Percentiles rank a stretch among this genome's conserved stretches.
These are phyloP conservation scores for Botryosphaeria dothidea DNA, from an alignment of 2,329 filamentous ascomycete genomes.

Conservation along the genomic window DNA sequence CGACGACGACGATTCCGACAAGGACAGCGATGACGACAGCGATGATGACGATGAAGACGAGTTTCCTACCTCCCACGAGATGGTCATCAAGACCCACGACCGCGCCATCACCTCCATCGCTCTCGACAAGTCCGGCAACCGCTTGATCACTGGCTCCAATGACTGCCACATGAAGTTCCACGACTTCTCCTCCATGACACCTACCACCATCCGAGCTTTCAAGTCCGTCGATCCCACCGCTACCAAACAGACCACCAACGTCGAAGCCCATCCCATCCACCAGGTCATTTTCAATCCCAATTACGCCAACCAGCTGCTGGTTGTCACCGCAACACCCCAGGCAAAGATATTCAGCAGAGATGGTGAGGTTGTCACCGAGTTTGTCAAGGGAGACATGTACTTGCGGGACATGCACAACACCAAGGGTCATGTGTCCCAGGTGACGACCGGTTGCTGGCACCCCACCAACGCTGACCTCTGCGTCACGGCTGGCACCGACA, in stretches of 20 bases:
- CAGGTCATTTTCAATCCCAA: slow-evolving; percentile 83
- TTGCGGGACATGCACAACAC: slow-evolving; percentile 96
- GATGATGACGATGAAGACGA: slow-evolving; percentile 77
- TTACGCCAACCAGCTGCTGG: slow-evolving; percentile 77
- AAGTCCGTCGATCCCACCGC: slow-evolving; percentile 85
- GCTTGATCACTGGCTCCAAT: slow-evolving; percentile 85
- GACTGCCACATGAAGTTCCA: slow-evolving; percentile 92
- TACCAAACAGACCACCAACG: slow-evolving; percentile 67
- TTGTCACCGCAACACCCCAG: slow-evolving; percentile 85
- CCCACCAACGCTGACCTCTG: slow-evolving; percentile 82
- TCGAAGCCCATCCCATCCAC: slow-evolving; percentile 86
- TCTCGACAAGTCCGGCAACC: slow-evolving; percentile 79
- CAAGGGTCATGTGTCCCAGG: slow-evolving; percentile 91
- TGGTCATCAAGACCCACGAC: slow-evolving; percentile 90
- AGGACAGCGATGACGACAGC: slow-evolving; percentile 46
- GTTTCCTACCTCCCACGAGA: slow-evolving; percentile 88
- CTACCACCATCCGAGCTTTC: slow-evolving; percentile 91
- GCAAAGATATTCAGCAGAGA: slow-evolving; percentile 88
- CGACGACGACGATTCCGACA: slow-evolving; percentile 27
- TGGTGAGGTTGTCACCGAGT: slow-evolving; percentile 81
- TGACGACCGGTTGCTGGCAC: slow-evolving; percentile 88
- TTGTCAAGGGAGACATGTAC: slow-evolving; percentile 98
- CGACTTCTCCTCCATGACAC: slow-evolving; percentile 94
- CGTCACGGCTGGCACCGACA: slow-evolving; percentile 91
- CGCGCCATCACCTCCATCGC: slow-evolving; percentile 81